phyloP scores from a whole-genome alignment of 1,284 basidiomycete genomes.

The Phaffia rhodozyma region DNA sequence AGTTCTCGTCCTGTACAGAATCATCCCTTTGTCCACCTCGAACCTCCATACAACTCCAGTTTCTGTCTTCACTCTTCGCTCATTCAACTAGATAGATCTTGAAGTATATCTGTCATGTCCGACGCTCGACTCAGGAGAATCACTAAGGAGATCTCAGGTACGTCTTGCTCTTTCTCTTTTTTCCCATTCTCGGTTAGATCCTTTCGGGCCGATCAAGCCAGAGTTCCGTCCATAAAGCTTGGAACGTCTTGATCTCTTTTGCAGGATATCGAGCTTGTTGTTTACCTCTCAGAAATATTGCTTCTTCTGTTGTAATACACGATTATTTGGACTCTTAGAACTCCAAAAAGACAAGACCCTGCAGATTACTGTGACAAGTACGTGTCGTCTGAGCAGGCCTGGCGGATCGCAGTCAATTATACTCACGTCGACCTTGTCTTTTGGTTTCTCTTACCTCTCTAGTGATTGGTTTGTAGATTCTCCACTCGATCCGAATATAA shows the following conservation, averaged over 20 bases:
- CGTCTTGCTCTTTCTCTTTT: constrained; percentile 23
- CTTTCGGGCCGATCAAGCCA: constrained; percentile 24
- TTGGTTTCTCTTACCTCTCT: constrained; percentile 1
- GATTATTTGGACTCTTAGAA: background rate
- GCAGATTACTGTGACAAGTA: background rate
- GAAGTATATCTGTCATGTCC: constrained; percentile 31
- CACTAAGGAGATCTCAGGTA: constrained; percentile 82
- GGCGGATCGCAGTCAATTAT: too few relatives aligned
- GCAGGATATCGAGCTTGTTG: too few relatives aligned
- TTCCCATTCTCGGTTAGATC: constrained; percentile 10
- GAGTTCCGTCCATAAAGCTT: constrained; percentile 68
- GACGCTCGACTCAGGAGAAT: constrained; percentile 79
- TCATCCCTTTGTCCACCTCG: background rate
- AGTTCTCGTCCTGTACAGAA: too few relatives aligned
- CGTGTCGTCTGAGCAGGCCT: too few relatives aligned
- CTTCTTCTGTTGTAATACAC: background rate
- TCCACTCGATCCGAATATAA: too few relatives aligned
- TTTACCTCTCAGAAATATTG: background rate
- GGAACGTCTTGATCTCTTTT: constrained; percentile 32
- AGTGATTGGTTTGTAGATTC: constrained; percentile 1
- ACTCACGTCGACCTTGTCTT: background rate
- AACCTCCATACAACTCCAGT: too few relatives aligned
- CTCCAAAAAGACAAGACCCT: background rate
- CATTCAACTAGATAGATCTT: background rate
- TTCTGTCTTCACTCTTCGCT: too few relatives aligned